Percentiles rank a stretch among this genome's conserved stretches.
Conservation (phyloP, 768 basidiomycete genomes). For the Hypholoma fasciculare region DNA sequence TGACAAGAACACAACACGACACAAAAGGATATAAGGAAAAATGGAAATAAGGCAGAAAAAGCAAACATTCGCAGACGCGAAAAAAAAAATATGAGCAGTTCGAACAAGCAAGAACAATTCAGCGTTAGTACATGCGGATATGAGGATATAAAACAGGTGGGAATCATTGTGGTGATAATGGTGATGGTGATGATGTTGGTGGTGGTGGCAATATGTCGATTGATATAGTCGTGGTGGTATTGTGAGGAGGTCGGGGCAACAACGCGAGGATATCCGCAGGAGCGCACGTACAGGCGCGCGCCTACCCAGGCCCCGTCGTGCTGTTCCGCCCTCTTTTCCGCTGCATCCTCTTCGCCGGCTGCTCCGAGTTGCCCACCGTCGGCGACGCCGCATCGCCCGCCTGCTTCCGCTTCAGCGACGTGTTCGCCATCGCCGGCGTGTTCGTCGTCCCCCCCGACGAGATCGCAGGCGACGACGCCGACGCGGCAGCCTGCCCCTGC, state of each 20-base stretch:
- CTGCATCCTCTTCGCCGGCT: conserved; percentile 46
- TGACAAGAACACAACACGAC: conserved; percentile 8
- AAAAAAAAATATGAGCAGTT: conserved; percentile 6
- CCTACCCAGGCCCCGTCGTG: conserved; percentile 37
- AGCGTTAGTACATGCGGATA: not conserved
- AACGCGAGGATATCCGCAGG: conserved; percentile 9
- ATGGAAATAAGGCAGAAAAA: conserved; percentile 19
- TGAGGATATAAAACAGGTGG: not conserved
- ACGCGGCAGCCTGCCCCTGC: conserved; percentile 27
- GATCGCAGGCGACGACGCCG: conserved; percentile 27
- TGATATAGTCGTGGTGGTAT: conserved; percentile 1
- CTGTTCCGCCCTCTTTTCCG: conserved; percentile 58
- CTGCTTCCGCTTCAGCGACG: conserved; percentile 59
- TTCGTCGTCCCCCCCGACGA: conserved; percentile 43
- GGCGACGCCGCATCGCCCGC: conserved; percentile 48
- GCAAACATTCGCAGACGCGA: conserved; percentile 6
- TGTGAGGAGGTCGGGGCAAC: not conserved
- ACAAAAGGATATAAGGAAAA: conserved; percentile 18
- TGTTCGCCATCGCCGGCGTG: conserved; percentile 48
- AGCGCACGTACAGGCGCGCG: conserved; percentile 15
- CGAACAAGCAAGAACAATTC: not conserved
- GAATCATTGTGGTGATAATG: not conserved
- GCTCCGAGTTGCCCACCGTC: conserved; percentile 43
- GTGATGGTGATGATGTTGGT: not conserved
- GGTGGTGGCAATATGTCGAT: not conserved